Conservation (phyloP, 768 basidiomycete genomes). For the Heimioporus sp. region DNA sequence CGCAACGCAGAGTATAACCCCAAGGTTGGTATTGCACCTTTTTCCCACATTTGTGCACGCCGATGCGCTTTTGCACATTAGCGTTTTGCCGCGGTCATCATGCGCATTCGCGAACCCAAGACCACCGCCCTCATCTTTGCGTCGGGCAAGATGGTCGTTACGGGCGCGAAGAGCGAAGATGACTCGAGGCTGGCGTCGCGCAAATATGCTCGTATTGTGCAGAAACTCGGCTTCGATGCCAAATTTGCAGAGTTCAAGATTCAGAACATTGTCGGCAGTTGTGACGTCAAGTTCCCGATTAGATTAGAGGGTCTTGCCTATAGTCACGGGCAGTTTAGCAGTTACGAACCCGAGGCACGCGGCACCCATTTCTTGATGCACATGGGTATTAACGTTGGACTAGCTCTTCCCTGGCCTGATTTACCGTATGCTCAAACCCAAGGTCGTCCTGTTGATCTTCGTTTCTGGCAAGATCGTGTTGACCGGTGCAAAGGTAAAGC, state of each 20-base stretch:
- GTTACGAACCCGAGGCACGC: slow-evolving; percentile 94
- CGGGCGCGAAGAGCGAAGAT: slow-evolving; percentile 98
- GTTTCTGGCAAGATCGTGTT: slow-evolving; percentile 99
- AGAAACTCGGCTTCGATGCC: slow-evolving; percentile 98
- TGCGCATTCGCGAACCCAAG: slow-evolving; percentile 99
- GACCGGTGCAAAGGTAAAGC: slow-evolving; percentile 93
- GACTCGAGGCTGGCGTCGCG: slow-evolving; percentile 95
- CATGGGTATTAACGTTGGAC: neutral
- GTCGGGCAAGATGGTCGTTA: slow-evolving; percentile 99
- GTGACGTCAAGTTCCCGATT: slow-evolving; percentile 99
- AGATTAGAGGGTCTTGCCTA: slow-evolving; percentile 96
- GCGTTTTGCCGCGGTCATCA: slow-evolving; percentile 99
- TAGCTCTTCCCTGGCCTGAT: slow-evolving; percentile 98
- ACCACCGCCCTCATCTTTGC: slow-evolving; percentile 99
- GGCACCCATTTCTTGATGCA: neutral
- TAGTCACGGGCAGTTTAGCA: slow-evolving; percentile 96
- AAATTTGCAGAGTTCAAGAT: slow-evolving; percentile 99
- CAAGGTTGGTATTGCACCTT: slow-evolving; percentile 77
- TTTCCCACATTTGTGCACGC: slow-evolving; percentile 43
- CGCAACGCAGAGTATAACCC: slow-evolving; percentile 99
- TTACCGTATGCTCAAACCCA: slow-evolving; percentile 99
- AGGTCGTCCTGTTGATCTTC: slow-evolving; percentile 97
- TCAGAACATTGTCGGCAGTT: slow-evolving; percentile 97
- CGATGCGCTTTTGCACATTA: slow-evolving; percentile 67
- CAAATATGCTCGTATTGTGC: slow-evolving; percentile 98